Base-by-base conservation (phyloP, 345 rosid genomes). In the Ceriops decandra region DNA sequence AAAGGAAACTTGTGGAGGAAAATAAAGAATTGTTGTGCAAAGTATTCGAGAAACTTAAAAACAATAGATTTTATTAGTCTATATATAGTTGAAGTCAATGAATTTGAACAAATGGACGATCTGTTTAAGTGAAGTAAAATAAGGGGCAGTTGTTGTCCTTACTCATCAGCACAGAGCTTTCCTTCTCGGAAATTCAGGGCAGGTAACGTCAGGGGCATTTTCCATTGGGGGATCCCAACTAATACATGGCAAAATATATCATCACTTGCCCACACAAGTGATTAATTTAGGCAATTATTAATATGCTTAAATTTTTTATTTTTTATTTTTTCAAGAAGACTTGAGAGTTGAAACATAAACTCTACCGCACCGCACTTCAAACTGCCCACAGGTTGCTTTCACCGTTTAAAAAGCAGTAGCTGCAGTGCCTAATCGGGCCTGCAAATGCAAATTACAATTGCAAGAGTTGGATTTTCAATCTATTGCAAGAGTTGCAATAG, bases 121-220 rank as follows among this genome's bases (percentile, higher is more conserved):
- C 27, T 56, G 59, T 54, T 24, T 54, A 0, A 64, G 77, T 54
- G 68, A 7, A 42, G 68, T 28, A 26, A 16, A 3, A 31, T 36
- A n/a, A 7, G 31, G 73, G 54, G 73, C 58, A 68, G 69, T 51
- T 68, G 78, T 57, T 74, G 78, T 63, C 78, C 20, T 57, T 1
- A 63, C 78, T 68, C 73, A 32, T 58, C 69, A 64, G 24, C 49
- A 42, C 49, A 3, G 5, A 15, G 17, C 49, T 42, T 11, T 11
- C 13, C 21, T 74, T 68, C 67, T 26, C 9, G 57, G 69, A 64
- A 69, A 68, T 32, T 74, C 21, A 21, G 51, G 62, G 21, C 9
- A 53, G 32, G 53, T 17, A 13, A 61, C 15, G 7, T 51, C n/a
- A 0, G 19, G 27, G 42, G 1, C 28, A 56, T 67, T 67, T 52